A percentile compares a stretch with the other conserved stretches of the same genome.
Evolutionary conservation across 495 filamentous ascomycete genomes (phyloP).

Genomic region (Lophiostoma macrostomum): DNA sequence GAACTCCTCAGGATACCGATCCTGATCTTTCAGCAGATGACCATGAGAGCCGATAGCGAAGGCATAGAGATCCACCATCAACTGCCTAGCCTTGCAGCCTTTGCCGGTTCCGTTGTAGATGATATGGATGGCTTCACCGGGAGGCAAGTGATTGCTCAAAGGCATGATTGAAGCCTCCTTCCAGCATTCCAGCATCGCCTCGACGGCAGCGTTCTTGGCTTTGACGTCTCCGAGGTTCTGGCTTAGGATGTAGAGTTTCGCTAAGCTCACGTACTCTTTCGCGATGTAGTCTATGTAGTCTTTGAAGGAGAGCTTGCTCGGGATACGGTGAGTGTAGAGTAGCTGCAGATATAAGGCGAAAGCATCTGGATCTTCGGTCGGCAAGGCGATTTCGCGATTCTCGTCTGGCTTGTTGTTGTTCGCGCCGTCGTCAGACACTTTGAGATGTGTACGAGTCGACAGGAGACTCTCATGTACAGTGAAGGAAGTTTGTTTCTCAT

Average conservation of each 20-base stretch:
- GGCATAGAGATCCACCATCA: not conserved
- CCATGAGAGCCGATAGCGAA: not conserved
- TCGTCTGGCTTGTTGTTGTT: not conserved
- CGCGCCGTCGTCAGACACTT: too few relatives aligned
- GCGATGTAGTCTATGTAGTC: too few relatives aligned
- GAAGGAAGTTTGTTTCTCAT: too few relatives aligned
- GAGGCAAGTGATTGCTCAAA: not conserved
- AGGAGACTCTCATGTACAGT: too few relatives aligned
- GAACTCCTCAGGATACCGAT: not conserved
- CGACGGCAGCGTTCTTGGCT: not conserved
- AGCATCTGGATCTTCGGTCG: not conserved
- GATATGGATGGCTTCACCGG: not conserved
- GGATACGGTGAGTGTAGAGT: not conserved
- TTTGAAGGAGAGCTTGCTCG: not conserved
- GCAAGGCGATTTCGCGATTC: not conserved
- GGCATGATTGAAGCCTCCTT: not conserved
- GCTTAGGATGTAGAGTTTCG: not conserved
- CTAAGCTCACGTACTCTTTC: not conserved
- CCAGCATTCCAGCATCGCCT: not conserved
- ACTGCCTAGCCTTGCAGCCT: not conserved
- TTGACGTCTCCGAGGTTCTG: not conserved
- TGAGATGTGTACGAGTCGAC: too few relatives aligned
- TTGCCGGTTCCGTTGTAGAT: not conserved
- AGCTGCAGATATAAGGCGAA: slow-evolving; percentile 3
- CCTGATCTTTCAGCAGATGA: not conserved